Percentiles rank a stretch among this genome's conserved stretches.
Conservation (phyloP, 179 eudicot genomes). For the Spergularia azorica region DNA sequence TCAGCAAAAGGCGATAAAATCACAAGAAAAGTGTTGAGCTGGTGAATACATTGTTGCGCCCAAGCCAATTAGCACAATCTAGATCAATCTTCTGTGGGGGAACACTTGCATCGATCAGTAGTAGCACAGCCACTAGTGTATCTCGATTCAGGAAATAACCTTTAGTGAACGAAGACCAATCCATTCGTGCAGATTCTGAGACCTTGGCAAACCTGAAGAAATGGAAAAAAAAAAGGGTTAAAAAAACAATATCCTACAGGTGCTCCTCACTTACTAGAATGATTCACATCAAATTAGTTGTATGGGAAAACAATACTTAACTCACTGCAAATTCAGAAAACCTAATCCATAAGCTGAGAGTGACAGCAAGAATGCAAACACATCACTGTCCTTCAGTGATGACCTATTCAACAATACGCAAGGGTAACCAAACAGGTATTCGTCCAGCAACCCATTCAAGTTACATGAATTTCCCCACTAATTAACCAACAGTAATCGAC, state of each 20-base stretch:
- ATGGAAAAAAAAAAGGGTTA: background rate
- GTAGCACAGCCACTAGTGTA: conserved; percentile 71
- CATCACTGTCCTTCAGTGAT: background rate
- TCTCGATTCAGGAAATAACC: conserved; percentile 92
- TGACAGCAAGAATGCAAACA: background rate
- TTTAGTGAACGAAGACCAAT: conserved; percentile 94
- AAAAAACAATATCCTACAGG: background rate
- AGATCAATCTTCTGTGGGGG: conserved; percentile 96
- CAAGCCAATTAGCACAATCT: conserved; percentile 99
- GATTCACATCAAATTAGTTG: background rate
- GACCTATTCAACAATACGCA: no score
- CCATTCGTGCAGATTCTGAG: conserved; percentile 87
- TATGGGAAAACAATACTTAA: background rate
- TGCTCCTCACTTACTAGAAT: background rate
- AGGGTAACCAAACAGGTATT: background rate
- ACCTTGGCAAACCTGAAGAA: conserved; percentile 82
- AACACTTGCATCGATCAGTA: conserved; percentile 88
- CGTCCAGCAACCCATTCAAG: background rate
- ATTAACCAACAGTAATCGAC: background rate
- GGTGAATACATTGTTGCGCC: conserved; percentile 69
- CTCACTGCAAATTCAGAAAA: background rate
- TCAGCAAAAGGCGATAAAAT: background rate
- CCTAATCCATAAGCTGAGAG: background rate
- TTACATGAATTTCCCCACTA: background rate
- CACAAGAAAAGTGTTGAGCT: conserved; percentile 8